These are phyloP conservation scores for Somion occarium DNA, from an alignment of 1,284 basidiomycete species.

Conservation along the genomic window DNA sequence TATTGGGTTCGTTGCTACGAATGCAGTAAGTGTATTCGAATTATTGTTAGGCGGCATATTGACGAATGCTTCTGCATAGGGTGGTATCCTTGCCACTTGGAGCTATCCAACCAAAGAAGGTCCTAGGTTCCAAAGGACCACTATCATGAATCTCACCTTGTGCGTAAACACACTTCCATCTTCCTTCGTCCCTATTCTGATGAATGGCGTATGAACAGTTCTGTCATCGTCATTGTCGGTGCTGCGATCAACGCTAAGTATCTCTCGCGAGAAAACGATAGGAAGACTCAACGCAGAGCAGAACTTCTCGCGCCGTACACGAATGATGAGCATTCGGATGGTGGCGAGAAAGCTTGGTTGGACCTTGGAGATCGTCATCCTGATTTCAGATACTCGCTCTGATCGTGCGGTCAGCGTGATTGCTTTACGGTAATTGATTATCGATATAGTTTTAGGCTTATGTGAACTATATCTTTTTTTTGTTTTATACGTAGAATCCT, in stretches of 20 bases:
- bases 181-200: background rate
- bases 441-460: too few species aligned
- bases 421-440: too few species aligned
- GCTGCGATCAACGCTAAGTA: background rate
- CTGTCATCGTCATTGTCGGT: background rate
- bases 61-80: background rate
- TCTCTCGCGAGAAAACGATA: background rate
- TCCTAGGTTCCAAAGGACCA: background rate
- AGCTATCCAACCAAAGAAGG: background rate
- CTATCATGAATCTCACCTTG: background rate
- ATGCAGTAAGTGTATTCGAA: background rate
- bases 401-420: too few species aligned
- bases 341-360: background rate
- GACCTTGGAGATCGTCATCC: background rate
- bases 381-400: background rate
- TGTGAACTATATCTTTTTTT: too few species aligned
- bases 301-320: background rate
- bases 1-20: constrained; percentile 22
- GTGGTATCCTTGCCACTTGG: background rate
- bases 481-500: too few species aligned
- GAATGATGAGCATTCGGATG: background rate
- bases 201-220: background rate
- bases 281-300: background rate
- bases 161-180: too few species aligned
- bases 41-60: background rate